Conservation (phyloP, 1,284 basidiomycete genomes). For the Athelia psychrophila region DNA sequence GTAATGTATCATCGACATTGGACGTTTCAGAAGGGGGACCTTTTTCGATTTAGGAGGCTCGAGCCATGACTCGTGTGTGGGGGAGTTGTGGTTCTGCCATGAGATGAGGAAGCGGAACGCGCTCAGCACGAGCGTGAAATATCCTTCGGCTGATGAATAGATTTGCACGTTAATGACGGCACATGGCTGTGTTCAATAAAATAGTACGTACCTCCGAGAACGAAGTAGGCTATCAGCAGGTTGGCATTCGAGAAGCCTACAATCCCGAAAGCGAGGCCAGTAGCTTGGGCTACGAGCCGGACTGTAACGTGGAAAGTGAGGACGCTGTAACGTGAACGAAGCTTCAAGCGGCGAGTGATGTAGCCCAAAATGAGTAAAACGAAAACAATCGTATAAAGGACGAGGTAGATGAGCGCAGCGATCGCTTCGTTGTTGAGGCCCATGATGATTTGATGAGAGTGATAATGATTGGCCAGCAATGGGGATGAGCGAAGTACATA, state of each 20-base stretch:
- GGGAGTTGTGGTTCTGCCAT: slow-evolving; percentile 31
- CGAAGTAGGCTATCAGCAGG: slow-evolving; percentile 28
- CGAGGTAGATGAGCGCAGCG: slow-evolving; percentile 25
- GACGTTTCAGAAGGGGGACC: slow-evolving; percentile 9
- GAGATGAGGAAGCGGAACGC: slow-evolving; percentile 30
- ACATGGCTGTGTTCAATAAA: neutral
- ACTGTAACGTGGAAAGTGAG: slow-evolving; percentile 28
- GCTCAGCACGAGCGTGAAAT: slow-evolving; percentile 30
- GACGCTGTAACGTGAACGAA: slow-evolving; percentile 25
- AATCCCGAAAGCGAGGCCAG: slow-evolving; percentile 28
- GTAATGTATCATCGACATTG: slow-evolving; percentile 26
- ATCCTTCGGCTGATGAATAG: slow-evolving; percentile 23
- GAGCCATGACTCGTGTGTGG: slow-evolving; percentile 27
- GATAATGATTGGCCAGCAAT: too few relatives aligned
- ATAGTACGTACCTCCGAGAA: slow-evolving; percentile 10
- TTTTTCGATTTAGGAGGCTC: slow-evolving; percentile 20
- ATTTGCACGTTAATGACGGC: neutral
- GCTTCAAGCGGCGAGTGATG: slow-evolving; percentile 18
- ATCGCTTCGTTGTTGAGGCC: slow-evolving; percentile 8
- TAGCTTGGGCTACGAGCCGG: slow-evolving; percentile 29
- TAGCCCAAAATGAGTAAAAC: slow-evolving; percentile 23
- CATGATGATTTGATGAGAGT: neutral
- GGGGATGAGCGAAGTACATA: too few relatives aligned
- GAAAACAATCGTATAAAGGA: slow-evolving; percentile 27
- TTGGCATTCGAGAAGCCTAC: slow-evolving; percentile 21